Conservation (phyloP, 2,329 filamentous ascomycete species). For the Ophiostoma populinum region DNA sequence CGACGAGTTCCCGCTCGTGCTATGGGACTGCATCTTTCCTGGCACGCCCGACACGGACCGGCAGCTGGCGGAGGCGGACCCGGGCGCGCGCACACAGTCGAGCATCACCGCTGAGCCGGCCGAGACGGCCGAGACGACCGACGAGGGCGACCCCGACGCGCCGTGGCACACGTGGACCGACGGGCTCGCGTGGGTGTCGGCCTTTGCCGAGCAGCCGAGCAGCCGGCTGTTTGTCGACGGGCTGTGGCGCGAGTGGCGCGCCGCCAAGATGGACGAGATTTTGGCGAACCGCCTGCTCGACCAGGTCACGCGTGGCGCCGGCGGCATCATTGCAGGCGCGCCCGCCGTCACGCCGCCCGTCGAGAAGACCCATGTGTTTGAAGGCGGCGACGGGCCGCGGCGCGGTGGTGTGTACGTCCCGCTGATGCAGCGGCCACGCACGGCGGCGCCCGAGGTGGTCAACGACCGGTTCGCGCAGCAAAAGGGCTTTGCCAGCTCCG, state of each 20-base stretch:
- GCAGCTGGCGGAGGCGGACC: background rate
- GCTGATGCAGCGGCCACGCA: constrained; percentile 31
- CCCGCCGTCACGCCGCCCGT: constrained; percentile 23
- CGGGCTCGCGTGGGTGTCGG: constrained; percentile 59
- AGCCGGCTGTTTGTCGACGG: constrained; percentile 50
- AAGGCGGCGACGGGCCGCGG: constrained; percentile 35
- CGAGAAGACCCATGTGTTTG: constrained; percentile 26
- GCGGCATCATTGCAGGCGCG: constrained; percentile 19
- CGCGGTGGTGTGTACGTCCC: constrained; percentile 36
- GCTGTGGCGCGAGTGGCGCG: constrained; percentile 70
- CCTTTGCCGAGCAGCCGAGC: constrained; percentile 44
- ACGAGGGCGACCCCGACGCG: background rate
- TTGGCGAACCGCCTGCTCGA: constrained; percentile 60
- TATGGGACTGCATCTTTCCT: constrained; percentile 93
- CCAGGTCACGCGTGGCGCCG: constrained; percentile 23
- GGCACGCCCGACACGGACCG: constrained; percentile 9
- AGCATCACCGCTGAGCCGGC: no score
- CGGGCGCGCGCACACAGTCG: no score
- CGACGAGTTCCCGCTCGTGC: constrained; percentile 70
- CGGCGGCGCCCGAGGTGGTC: constrained; percentile 33
- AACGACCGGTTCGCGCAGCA: constrained; percentile 45
- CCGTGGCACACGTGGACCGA: constrained; percentile 26
- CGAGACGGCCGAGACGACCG: background rate
- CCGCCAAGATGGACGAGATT: constrained; percentile 77
- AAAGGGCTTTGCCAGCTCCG: constrained; percentile 37